These are phyloP conservation scores for Phytopythium aichiense DNA, from an alignment of 352 stramenopile species.

Conservation along the genomic window DNA sequence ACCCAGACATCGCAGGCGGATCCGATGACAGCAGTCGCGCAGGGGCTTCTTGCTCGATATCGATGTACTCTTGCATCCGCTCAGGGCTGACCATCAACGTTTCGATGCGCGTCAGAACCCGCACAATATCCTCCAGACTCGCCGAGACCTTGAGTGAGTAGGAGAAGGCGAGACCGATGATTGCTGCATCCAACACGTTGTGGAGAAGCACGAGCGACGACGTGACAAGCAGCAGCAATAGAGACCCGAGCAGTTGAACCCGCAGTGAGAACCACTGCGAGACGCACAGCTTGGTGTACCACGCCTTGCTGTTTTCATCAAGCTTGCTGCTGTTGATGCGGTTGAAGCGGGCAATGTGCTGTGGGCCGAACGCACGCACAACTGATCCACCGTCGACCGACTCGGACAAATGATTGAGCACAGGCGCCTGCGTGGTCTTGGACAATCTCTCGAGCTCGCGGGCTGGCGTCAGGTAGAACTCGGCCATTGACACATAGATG, in stretches of 20 bases:
- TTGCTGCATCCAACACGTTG: slow-evolving; percentile 41
- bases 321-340: slow-evolving; percentile 26
- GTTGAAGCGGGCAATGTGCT: slow-evolving; percentile 38
- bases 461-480: slow-evolving; percentile 44
- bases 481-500: slow-evolving; percentile 64
- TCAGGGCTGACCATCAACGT: slow-evolving; percentile 89
- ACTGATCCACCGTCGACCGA: slow-evolving; percentile 39
- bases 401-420: slow-evolving; percentile 53
- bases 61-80: slow-evolving; percentile 86
- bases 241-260: slow-evolving; percentile 74
- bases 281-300: slow-evolving; percentile 32
- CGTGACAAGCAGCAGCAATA: slow-evolving; percentile 80
- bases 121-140: slow-evolving; percentile 79
- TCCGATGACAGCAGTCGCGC: slow-evolving; percentile 35
- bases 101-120: slow-evolving; percentile 41
- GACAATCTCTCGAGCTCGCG: slow-evolving; percentile 46
- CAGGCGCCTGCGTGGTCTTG: slow-evolving; percentile 40
- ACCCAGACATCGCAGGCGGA: slow-evolving; percentile 41
- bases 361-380: slow-evolving; percentile 50
- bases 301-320: slow-evolving; percentile 38
- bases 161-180: slow-evolving; percentile 83
- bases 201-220: slow-evolving; percentile 44
- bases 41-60: slow-evolving; percentile 36
- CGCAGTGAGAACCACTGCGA: slow-evolving; percentile 46
- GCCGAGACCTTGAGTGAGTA: slow-evolving; percentile 88